Conservation (phyloP, 345 rosid genomes). For the Hevea brasiliensis region DNA sequence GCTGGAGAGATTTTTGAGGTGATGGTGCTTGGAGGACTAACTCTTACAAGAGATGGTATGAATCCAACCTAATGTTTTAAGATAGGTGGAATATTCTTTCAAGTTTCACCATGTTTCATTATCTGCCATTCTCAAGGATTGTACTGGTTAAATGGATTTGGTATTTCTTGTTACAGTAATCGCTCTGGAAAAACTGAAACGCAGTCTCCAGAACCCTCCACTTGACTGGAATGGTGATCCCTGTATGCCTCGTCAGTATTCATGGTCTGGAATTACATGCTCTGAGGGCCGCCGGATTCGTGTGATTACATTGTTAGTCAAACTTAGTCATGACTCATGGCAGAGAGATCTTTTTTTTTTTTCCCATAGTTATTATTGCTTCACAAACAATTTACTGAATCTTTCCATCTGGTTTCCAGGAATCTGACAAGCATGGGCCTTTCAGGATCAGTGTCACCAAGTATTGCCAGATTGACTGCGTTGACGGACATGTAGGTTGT, state of each 20-base stretch:
- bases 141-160: neutral
- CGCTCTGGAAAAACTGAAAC: constrained; percentile 53
- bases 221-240: constrained; percentile 92
- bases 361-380: neutral
- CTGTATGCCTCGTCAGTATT: constrained; percentile 63
- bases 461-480: constrained; percentile 64
- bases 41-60: constrained; percentile 88
- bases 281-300: constrained; percentile 62
- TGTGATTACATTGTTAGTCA: constrained; percentile 67
- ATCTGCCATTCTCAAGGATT: neutral
- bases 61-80: neutral
- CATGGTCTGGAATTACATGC: constrained; percentile 88
- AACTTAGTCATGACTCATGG: constrained; percentile 15
- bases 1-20: constrained; percentile 75
- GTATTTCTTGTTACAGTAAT: constrained; percentile 42
- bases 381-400: constrained; percentile 1
- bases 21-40: constrained; percentile 53
- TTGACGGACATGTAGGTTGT: constrained; percentile 65
- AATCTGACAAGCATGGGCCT: constrained; percentile 72
- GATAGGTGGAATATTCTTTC: neutral
- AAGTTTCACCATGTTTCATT: neutral
- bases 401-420: constrained; percentile 42
- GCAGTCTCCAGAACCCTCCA: constrained; percentile 51
- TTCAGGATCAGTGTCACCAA: constrained; percentile 66
- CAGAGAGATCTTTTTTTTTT: neutral